A percentile compares a stretch with the other conserved stretches of the same genome.
These are phyloP conservation scores for Clavispora santaluciae DNA, from an alignment of 805 yeast species.

Conservation along the genomic window DNA sequence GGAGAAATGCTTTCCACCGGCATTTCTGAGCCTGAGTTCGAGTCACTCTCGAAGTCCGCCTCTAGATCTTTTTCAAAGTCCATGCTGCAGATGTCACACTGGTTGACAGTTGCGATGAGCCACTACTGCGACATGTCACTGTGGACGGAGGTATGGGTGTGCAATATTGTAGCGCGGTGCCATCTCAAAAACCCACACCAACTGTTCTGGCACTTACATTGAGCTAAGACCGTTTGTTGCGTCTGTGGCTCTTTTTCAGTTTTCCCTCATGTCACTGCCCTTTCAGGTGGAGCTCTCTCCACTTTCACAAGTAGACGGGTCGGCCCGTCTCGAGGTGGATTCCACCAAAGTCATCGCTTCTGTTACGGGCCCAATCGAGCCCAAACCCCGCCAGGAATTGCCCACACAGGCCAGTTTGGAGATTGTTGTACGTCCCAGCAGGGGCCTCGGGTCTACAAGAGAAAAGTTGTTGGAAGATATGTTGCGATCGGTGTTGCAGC, in stretches of 20 bases:
- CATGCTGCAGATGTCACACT: not conserved
- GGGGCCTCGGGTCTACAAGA: constrained; percentile 69
- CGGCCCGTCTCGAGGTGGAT: constrained; percentile 53
- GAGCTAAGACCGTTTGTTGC: too few species aligned
- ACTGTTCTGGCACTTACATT: too few species aligned
- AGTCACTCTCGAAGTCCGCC: constrained; percentile 35
- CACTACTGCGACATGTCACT: not conserved
- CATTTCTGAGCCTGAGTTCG: constrained; percentile 10
- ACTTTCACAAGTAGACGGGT: constrained; percentile 72
- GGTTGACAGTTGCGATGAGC: not conserved
- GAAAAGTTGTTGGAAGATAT: constrained; percentile 76
- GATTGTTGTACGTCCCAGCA: constrained; percentile 70
- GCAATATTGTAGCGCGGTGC: not conserved
- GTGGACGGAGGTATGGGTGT: too few species aligned
- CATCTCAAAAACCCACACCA: not conserved
- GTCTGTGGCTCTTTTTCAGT: too few species aligned
- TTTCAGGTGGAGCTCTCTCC: constrained; percentile 22
- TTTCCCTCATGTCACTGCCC: constrained; percentile 4
- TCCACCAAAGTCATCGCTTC: constrained; percentile 62
- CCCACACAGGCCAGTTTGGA: constrained; percentile 78
- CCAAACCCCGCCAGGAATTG: constrained; percentile 73
- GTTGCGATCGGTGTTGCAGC: constrained; percentile 54
- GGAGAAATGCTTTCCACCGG: constrained; percentile 2
- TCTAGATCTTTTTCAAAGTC: constrained; percentile 40
- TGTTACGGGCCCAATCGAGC: constrained; percentile 89